Evolutionary conservation across 1,139 yeast species (phyloP), one percentile per base, ranked within the genome.

Genomic region (Hemisphaericaspora xylanilytica): DNA sequence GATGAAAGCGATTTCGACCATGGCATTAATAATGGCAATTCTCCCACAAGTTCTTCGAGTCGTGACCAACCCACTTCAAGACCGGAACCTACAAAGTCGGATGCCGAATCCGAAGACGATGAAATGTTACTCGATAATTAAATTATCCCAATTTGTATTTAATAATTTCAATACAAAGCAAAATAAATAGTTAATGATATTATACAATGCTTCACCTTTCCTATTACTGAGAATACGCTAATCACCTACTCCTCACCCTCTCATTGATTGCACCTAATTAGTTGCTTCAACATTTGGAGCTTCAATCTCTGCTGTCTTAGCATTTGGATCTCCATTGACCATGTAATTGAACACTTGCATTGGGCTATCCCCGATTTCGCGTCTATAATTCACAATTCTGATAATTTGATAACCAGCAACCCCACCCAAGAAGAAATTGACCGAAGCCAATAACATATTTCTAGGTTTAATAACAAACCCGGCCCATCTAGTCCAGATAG

Each of bases 401-500:
- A 68, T 55, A 34, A 92, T 65, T 70, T 92, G 98, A 60, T 73
- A 80, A 24, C 94, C 88, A 3, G 97, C 97, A 33, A 94, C 96
- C 29, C 82, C 70, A 21, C 96, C 96, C 46, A 92, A 71, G 73
- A 92, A 92, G 73, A 89, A 88, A 67, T 92, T 92, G 44, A 92
- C 98, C 24, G 94, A 81, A 4, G 97, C 98, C 52, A 92, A 74
- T 45, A 92, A 70, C 51, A 76, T 73, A 67, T 92, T 92, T 65
- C 86, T 84, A 38, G 98, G 98, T 53, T 71, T 81, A 59, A 92
- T 92, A 47, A 89, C 94, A 63, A 89, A 78, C 2, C 75, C 77
- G 24, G 97, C 90, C 98, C 98, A 92, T 61, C 98, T 81, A 33
- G 98, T 92, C 98, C 98, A 92, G 54, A 92, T 89, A 40, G 79